phyloP scores from a whole-genome alignment of 2,329 filamentous ascomycete genomes.

The Xylaria sp. region DNA sequence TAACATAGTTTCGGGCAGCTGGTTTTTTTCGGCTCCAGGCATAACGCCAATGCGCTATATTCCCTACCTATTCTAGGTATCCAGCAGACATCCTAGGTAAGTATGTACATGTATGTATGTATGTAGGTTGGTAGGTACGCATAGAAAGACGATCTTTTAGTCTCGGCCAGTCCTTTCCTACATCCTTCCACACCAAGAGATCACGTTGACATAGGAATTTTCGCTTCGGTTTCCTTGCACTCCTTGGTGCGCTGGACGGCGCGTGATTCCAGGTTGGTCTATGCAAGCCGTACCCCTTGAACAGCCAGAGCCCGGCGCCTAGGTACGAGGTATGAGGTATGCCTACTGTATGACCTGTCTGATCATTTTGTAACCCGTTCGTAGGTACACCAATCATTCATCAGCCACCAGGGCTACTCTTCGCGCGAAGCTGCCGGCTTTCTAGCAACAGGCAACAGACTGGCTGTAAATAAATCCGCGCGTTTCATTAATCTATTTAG shows the following conservation, averaged over 20 bases:
- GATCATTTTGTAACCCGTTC: not conserved
- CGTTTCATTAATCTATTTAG: conserved; percentile 9
- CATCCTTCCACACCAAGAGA: conserved; percentile 40
- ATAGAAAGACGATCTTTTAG: conserved; percentile 41
- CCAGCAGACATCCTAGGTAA: conserved; percentile 10
- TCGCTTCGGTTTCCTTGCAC: conserved; percentile 23
- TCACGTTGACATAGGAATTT: conserved; percentile 38
- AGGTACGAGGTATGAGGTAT: too few relatives aligned
- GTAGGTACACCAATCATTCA: not conserved
- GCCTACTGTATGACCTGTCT: conserved; percentile 16
- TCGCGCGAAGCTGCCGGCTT: not conserved
- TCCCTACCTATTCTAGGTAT: conserved; percentile 31
- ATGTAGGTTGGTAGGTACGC: not conserved
- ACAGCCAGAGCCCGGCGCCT: conserved; percentile 17
- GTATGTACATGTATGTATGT: too few relatives aligned
- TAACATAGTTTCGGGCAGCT: not conserved
- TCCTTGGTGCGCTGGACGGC: conserved; percentile 24
- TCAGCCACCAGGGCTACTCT: not conserved
- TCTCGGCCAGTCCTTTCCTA: conserved; percentile 46
- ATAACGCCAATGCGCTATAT: conserved; percentile 37
- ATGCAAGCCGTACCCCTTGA: conserved; percentile 29
- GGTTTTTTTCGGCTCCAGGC: conserved; percentile 10
- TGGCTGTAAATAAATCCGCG: conserved; percentile 4
- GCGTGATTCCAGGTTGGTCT: conserved; percentile 34
- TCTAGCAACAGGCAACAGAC: not conserved